Evolutionary conservation across 2,329 filamentous ascomycete genomes (phyloP).

Genomic region (Gyromitra esculenta): DNA sequence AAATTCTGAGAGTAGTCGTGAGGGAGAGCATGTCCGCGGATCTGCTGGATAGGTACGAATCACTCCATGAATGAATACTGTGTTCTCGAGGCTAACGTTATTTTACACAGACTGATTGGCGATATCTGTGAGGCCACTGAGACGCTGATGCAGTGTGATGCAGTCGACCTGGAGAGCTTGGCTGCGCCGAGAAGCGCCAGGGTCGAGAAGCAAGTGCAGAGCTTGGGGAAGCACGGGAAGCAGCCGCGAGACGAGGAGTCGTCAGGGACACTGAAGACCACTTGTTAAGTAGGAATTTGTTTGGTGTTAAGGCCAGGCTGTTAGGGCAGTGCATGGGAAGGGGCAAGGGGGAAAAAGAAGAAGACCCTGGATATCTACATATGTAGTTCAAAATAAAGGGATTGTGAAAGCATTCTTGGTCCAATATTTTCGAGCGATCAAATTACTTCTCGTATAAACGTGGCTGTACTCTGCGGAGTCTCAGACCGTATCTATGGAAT

Average conservation of each 20-base stretch:
- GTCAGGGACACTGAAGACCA: constrained; percentile 41
- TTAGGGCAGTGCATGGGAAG: neutral
- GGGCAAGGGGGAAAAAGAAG: neutral
- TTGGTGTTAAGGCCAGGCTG: neutral
- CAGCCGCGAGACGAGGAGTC: neutral
- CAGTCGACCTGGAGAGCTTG: constrained; percentile 63
- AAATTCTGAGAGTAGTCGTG: constrained; percentile 75
- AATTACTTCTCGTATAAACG: neutral
- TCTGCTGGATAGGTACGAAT: constrained; percentile 62
- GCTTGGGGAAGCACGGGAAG: constrained; percentile 45
- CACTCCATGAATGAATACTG: neutral
- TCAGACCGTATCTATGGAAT: no score
- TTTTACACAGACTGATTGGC: constrained; percentile 64
- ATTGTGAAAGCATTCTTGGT: neutral
- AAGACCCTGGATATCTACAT: neutral
- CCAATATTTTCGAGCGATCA: neutral
- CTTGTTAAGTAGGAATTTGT: constrained; percentile 23
- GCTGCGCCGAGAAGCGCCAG: constrained; percentile 43
- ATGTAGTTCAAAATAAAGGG: neutral
- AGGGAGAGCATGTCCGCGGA: constrained; percentile 76
- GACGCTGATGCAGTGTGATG: constrained; percentile 67
- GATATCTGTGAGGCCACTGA: constrained; percentile 72
- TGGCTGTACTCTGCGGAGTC: no score
- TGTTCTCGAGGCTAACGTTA: constrained; percentile 6
- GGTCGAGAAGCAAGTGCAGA: constrained; percentile 50